These are phyloP conservation scores for Eucalyptus erythrocorys DNA, from an alignment of 345 rosid genomes.

Conservation along the genomic window DNA sequence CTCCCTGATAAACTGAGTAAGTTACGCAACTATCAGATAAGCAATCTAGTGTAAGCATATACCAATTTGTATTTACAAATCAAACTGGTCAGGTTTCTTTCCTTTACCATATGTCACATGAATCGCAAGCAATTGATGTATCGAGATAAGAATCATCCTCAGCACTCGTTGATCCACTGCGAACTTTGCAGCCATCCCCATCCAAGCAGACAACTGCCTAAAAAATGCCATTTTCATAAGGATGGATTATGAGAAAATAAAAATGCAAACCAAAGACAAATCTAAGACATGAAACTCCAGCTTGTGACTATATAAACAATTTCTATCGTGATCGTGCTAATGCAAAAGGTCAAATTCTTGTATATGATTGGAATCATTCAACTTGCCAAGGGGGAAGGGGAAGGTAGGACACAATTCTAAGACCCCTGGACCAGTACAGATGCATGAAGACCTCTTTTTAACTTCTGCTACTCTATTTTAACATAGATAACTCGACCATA, in stretches of 20 bases:
- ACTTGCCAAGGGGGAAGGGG: neutral
- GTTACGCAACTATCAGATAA: neutral
- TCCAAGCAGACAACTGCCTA: conserved; percentile 99
- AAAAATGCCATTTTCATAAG: conserved; percentile 6
- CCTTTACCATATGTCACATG: conserved; percentile 85
- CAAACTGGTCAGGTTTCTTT: neutral
- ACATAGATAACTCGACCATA: neutral
- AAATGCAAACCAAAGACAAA: neutral
- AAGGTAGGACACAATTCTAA: neutral
- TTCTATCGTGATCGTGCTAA: neutral
- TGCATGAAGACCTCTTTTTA: neutral
- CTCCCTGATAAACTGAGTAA: neutral
- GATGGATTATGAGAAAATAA: conserved; percentile 1
- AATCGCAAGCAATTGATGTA: conserved; percentile 98
- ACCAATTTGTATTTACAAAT: neutral
- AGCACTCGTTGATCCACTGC: conserved; percentile 30
- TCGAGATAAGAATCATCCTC: conserved; percentile 63
- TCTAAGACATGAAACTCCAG: neutral
- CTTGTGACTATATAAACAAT: neutral
- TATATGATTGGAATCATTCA: neutral
- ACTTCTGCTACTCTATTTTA: neutral
- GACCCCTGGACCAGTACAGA: neutral
- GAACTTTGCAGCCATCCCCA: conserved; percentile 87
- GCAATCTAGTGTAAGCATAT: neutral
- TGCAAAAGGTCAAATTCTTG: neutral